Base-by-base conservation (phyloP, 768 basidiomycete species). In the Lentinula raphanica region DNA sequence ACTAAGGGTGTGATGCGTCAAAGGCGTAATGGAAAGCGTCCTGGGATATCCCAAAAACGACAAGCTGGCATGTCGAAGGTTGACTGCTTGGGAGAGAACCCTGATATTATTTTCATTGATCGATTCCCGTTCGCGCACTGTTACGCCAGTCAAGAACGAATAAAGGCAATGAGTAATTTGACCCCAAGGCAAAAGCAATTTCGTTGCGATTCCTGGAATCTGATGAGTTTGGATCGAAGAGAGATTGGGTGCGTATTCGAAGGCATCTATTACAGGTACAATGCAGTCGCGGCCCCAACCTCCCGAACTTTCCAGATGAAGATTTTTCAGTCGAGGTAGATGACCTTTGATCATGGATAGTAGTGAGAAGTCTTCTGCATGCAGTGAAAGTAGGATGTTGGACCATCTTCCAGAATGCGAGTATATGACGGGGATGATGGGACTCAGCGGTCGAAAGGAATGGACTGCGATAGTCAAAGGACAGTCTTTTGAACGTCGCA, bases 401-500 rank as follows among this genome's bases (percentile, higher is more conserved):
- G 32, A 36, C 51, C 51, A 53, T 13, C 51, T 32, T 21, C 23
- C 6, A 12, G 51, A 53, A 23, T 23, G 27, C 2, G 51, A n/a
- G 17, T 36, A 53, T 36, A 53, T 36, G 3, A 38, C 3, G 7
- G 51, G 39, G 17, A 53, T 8, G 21, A 53, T 32, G 3, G 51
- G 51, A 53, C 39, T 35, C 35, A 39, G 38, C 4, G 23, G 17
- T 11, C 21, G 23, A 11, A 36, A 8, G 17, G 32, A 53, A 27
- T 5, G 36, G 19, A 53, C 23, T 13, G 51, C 51, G 21, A 53
- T 53, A 3, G 31, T 53, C 51, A 53, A 27, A 23, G 51, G 51
- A 36, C 51, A 53, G 21, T 53, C 51, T 21, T 53, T 53, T 11
- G 51, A 53, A 23, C 51, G 51, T 12, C 35, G n/a, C 9, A 53